These are phyloP conservation scores for Aquilaria sinensis DNA, from an alignment of 345 rosid genomes.

Conservation along the genomic window DNA sequence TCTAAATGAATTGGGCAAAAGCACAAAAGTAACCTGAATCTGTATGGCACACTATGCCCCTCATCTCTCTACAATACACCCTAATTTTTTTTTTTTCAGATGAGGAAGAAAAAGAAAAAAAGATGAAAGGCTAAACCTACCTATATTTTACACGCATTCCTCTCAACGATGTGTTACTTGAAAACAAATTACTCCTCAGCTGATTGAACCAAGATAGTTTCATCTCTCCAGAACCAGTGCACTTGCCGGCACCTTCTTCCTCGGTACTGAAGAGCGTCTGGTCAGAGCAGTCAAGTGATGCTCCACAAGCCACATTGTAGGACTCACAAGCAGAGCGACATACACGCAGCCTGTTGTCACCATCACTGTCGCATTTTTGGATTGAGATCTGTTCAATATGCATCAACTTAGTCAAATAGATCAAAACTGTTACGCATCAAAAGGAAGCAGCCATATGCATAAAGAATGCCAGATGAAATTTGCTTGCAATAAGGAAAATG, in stretches of 20 bases:
- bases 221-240: conserved; percentile 78
- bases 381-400: conserved; percentile 69
- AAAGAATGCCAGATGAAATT: too few species aligned
- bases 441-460: too few species aligned
- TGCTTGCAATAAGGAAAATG: background rate
- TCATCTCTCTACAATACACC: conserved; percentile 18
- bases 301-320: conserved; percentile 89
- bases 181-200: conserved; percentile 36
- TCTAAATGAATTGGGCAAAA: conserved; percentile 17
- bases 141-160: conserved; percentile 29
- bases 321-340: conserved; percentile 95
- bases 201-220: conserved; percentile 44
- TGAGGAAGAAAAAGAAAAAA: background rate
- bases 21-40: conserved; percentile 21
- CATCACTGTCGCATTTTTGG: conserved; percentile 90
- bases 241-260: conserved; percentile 71
- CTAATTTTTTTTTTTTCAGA: background rate
- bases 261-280: conserved; percentile 88
- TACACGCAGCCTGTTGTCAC: conserved; percentile 91
- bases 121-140: conserved; percentile 8
- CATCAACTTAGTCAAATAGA: background rate
- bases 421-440: background rate
- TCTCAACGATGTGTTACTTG: conserved; percentile 20
- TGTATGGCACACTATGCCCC: conserved; percentile 16
- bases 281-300: conserved; percentile 94